These are phyloP conservation scores for Wakefieldia striispora DNA, from an alignment of 768 basidiomycete species.

Conservation along the genomic window DNA sequence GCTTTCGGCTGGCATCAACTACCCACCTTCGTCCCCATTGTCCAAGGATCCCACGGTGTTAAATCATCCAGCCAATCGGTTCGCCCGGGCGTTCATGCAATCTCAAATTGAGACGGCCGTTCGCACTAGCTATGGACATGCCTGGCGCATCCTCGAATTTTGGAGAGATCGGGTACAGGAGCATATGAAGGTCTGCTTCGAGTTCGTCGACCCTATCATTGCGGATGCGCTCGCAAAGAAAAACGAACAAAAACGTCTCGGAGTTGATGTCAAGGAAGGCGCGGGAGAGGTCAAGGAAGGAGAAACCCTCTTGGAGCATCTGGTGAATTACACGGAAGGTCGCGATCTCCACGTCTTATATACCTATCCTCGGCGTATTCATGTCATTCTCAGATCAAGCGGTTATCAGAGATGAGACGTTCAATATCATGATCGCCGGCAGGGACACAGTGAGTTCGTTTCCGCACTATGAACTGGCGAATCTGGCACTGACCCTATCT, in stretches of 20 bases:
- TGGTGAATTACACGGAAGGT: constrained; percentile 57
- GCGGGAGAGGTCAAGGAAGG: constrained; percentile 36
- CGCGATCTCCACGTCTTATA: constrained; percentile 4
- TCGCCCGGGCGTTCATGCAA: constrained; percentile 41
- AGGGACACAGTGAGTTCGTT: constrained; percentile 42
- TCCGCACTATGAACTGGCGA: background rate
- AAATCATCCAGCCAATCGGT: constrained; percentile 38
- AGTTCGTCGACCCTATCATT: constrained; percentile 50
- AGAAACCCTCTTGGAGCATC: constrained; percentile 48
- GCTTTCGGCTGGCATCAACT: constrained; percentile 46
- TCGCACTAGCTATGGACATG: constrained; percentile 37
- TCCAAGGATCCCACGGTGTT: constrained; percentile 7
- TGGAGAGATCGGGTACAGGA: constrained; percentile 40
- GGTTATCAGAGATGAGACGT: constrained; percentile 23
- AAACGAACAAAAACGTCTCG: constrained; percentile 11
- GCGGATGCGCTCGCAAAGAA: constrained; percentile 40
- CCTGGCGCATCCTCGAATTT: constrained; percentile 44
- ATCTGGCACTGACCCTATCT: background rate
- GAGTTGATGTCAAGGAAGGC: constrained; percentile 2
- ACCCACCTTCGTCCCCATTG: constrained; percentile 35
- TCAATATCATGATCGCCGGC: constrained; percentile 32
- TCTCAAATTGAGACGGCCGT: constrained; percentile 34
- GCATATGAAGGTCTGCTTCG: constrained; percentile 40
- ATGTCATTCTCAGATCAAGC: constrained; percentile 16
- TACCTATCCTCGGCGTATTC: background rate